These are phyloP conservation scores for Pseudovirgaria hyperparasitica DNA, from an alignment of 2,329 filamentous ascomycete genomes.

Conservation along the genomic window DNA sequence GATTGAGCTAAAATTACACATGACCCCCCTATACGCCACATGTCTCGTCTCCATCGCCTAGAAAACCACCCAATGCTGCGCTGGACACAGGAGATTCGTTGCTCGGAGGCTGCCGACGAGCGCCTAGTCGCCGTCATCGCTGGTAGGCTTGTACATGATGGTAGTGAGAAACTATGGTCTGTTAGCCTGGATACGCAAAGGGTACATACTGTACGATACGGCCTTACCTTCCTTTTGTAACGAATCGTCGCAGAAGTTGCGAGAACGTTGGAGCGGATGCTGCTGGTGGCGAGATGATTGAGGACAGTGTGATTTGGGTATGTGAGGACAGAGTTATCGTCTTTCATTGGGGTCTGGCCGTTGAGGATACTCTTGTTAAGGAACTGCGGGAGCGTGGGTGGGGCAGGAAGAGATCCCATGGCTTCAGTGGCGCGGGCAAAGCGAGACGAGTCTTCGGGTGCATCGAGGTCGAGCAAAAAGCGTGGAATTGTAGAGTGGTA, in stretches of 20 bases:
- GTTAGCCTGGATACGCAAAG: no score
- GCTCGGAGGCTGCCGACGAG: no score
- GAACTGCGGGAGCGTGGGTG: conserved; percentile 79
- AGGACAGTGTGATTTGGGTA: conserved; percentile 96
- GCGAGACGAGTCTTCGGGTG: conserved; percentile 60
- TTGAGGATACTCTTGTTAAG: conserved; percentile 91
- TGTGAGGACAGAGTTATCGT: conserved; percentile 92
- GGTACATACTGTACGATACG: conserved; percentile 1
- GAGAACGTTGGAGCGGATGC: conserved; percentile 91
- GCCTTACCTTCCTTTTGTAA: conserved; percentile 78
- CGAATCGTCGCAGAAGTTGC: conserved; percentile 95
- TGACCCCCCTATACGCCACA: no score
- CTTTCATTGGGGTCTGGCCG: conserved; percentile 81
- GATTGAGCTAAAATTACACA: no score
- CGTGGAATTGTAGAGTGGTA: conserved; percentile 68
- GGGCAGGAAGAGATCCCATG: conserved; percentile 67
- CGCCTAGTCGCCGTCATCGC: conserved; percentile 19
- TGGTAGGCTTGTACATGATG: conserved; percentile 90
- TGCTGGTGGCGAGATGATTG: conserved; percentile 93
- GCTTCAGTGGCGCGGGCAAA: conserved; percentile 65
- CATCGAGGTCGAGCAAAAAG: conserved; percentile 78
- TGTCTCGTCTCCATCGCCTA: no score
- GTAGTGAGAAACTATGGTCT: conserved; percentile 75
- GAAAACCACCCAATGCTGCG: background rate
- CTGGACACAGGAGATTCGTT: no score